phyloP scores from a whole-genome alignment of 2,329 filamentous ascomycete genomes.

The Colletotrichum sp. region DNA sequence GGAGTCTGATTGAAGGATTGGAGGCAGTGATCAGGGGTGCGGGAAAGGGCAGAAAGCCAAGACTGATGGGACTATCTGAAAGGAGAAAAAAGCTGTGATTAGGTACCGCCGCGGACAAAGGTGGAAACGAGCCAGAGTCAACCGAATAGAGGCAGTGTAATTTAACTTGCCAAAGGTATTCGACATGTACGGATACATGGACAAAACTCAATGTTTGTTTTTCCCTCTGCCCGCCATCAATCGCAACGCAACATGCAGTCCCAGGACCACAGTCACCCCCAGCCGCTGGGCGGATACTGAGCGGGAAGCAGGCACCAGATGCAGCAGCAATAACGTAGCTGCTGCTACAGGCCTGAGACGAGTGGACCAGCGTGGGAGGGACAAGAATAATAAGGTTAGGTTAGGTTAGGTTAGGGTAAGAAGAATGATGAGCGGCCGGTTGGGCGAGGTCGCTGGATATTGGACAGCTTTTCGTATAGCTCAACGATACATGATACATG shows the following conservation, averaged over 20 bases:
- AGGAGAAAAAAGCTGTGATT: not conserved
- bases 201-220: not conserved
- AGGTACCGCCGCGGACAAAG: not conserved
- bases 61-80: not conserved
- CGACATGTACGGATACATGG: not conserved
- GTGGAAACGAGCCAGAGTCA: not conserved
- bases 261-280: not conserved
- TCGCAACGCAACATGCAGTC: not conserved
- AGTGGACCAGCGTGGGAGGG: not conserved
- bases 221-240: not conserved
- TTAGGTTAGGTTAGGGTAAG: slow-evolving; percentile 15
- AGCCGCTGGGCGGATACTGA: not conserved
- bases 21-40: not conserved
- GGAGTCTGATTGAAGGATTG: not conserved
- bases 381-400: slow-evolving; percentile 5
- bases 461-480: not conserved
- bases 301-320: slow-evolving; percentile 9
- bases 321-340: slow-evolving; percentile 1
- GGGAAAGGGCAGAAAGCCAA: not conserved
- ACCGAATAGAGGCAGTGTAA: not conserved
- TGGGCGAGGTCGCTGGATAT: not conserved
- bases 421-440: not conserved
- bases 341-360: not conserved
- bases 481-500: not conserved
- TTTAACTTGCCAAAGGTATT: not conserved